These are phyloP conservation scores for Penicillium aurantiogriseum DNA, from an alignment of 2,329 filamentous ascomycete species.

Conservation along the genomic window DNA sequence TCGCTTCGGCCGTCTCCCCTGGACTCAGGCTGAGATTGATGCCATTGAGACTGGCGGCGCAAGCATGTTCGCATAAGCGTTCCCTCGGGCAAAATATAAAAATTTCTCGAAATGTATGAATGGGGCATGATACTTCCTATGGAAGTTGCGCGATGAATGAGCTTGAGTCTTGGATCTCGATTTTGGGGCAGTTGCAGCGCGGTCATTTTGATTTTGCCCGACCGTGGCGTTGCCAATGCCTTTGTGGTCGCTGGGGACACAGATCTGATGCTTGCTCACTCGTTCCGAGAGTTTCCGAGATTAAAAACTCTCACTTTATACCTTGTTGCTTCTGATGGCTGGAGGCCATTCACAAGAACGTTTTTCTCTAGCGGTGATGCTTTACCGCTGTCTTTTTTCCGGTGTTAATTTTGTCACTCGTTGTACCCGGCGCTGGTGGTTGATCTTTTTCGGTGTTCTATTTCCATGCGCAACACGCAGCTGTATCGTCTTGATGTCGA, in stretches of 20 bases:
- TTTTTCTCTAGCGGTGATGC: conserved; percentile 11
- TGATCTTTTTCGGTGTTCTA: conserved; percentile 26
- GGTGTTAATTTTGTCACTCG: conserved; percentile 7
- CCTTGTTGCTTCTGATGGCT: conserved; percentile 1
- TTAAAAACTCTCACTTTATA: conserved; percentile 5
- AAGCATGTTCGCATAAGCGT: conserved; percentile 53
- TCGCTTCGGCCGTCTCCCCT: conserved; percentile 74
- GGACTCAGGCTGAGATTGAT: conserved; percentile 84
- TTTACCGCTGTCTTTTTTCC: conserved; percentile 13
- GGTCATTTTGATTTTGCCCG: conserved; percentile 6
- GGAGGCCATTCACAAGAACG: conserved; percentile 1
- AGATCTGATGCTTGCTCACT: neutral
- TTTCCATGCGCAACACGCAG: conserved; percentile 17
- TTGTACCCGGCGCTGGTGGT: conserved; percentile 36
- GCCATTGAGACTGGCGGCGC: conserved; percentile 93
- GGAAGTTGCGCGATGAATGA: conserved; percentile 16
- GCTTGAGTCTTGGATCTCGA: neutral
- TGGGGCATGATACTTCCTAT: conserved; percentile 22
- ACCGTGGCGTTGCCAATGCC: conserved; percentile 3
- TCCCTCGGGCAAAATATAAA: neutral
- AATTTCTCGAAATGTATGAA: conserved; percentile 17
- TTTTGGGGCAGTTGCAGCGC: conserved; percentile 12
- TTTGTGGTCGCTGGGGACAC: neutral
- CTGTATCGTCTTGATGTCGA: conserved; percentile 14
- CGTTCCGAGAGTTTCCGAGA: conserved; percentile 2